Base-by-base conservation (phyloP, 176 grass and related monocot genomes). In the Tillandsia leiboldiana region DNA sequence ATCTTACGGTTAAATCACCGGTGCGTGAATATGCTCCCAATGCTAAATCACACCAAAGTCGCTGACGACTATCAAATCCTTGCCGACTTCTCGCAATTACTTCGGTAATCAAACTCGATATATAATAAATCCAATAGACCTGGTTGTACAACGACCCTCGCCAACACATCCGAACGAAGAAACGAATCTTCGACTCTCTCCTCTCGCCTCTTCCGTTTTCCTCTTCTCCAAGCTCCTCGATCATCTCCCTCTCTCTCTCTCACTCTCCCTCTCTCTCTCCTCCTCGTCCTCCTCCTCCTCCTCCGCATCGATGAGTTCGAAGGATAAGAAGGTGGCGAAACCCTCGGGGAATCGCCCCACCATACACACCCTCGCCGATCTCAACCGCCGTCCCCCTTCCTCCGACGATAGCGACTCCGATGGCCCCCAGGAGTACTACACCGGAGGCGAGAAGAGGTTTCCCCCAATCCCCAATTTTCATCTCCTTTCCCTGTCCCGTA, bases 371-470 rank as follows among this genome's bases (percentile, higher is more conserved):
- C 86, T 97, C 9, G 69, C 89, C 12, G 89, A 97, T 91, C 81
- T 97, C 68, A 90, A 83, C 73, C 79, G 94, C 61, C 79, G 74
- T 0, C 69, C 94, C 70, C 1, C 51, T 59, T 20, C 73, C 51
- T 48, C 73, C 61, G 79, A 81, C 24, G 77, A 80, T 71, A 84
- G 85, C 71, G 91, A 96, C 63, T 83, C 80, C 62, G 86, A 97
- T 51, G 80, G 77, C 56, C 94, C 89, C 50, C 89, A 93, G 87
- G 87, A 99, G 87, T 99, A 99, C 72, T 99, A 99, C 71, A 99
- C 89, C 65, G 89, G 94, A 29, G 89, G 94, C 62, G 94, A 93
- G 87, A 99, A 99, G 74, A 99, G 94, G 94, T 90, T 42, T 7
- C 33, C 33, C 33, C 33, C 33, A 42, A 7, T 42, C 33, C 33